Conservation (phyloP, 208 protist genomes). For the Trypanosomatidae sp. region DNA sequence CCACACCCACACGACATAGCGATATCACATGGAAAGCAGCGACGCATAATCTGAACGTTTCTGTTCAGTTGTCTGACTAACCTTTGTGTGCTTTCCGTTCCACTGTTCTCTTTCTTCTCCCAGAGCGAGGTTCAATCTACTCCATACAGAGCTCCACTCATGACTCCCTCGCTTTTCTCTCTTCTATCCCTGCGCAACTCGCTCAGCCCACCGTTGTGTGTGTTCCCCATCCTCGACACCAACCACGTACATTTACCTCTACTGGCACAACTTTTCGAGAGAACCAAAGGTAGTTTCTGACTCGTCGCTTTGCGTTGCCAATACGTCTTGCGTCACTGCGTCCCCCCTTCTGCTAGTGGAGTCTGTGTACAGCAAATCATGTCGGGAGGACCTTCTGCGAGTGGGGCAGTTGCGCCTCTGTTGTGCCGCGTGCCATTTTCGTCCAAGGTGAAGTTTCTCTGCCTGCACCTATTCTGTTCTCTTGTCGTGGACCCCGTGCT, state of each 20-base stretch:
- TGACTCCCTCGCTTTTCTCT: background rate
- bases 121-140: background rate
- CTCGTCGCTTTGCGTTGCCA: background rate
- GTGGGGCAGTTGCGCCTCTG: background rate
- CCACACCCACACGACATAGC: background rate
- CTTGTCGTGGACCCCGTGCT: slow-evolving; percentile 16
- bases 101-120: background rate
- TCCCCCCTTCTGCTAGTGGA: background rate
- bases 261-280: background rate
- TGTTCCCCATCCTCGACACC: background rate
- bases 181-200: background rate
- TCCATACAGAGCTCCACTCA: background rate
- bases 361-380: background rate
- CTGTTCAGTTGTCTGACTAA: background rate
- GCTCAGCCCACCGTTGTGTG: background rate
- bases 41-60: background rate
- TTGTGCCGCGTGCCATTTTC: slow-evolving; percentile 4
- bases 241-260: background rate
- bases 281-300: background rate
- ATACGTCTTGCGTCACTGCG: background rate
- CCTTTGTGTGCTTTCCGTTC: background rate
- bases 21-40: background rate
- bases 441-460: slow-evolving; percentile 32
- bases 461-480: slow-evolving; percentile 22
- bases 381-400: background rate